Conservation (phyloP, 2,329 filamentous ascomycete genomes). For the Pestalotiopsis sp. region DNA sequence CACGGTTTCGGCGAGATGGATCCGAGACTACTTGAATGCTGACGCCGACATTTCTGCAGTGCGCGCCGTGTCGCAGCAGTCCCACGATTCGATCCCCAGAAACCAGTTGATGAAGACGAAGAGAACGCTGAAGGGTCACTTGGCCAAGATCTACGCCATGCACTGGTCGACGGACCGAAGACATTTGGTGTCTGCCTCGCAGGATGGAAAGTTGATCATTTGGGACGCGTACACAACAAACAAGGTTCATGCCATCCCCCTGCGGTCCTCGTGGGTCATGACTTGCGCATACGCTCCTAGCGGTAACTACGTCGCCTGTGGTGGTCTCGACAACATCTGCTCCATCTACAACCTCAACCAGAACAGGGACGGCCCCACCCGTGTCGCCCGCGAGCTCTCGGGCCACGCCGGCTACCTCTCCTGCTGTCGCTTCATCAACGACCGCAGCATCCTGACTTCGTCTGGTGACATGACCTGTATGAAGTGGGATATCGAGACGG, state of each 20-base stretch:
- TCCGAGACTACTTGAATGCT: neutral
- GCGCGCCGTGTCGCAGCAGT: slow-evolving; percentile 87
- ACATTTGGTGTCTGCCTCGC: slow-evolving; percentile 95
- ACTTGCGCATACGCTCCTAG: slow-evolving; percentile 98
- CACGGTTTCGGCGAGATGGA: neutral
- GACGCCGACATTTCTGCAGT: slow-evolving; percentile 55
- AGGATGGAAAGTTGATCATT: slow-evolving; percentile 99
- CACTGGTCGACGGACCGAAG: slow-evolving; percentile 99
- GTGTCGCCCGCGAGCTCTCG: slow-evolving; percentile 92
- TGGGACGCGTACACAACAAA: slow-evolving; percentile 99
- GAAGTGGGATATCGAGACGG: slow-evolving; percentile 99
- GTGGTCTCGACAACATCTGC: slow-evolving; percentile 99
- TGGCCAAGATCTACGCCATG: slow-evolving; percentile 99
- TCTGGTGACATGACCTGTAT: slow-evolving; percentile 99
- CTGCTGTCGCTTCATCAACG: slow-evolving; percentile 98
- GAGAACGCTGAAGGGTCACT: slow-evolving; percentile 93
- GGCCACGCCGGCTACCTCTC: slow-evolving; percentile 97
- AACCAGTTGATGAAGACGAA: slow-evolving; percentile 96
- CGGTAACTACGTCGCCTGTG: slow-evolving; percentile 97
- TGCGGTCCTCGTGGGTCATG: slow-evolving; percentile 99
- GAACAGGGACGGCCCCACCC: slow-evolving; percentile 90
- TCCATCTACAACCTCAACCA: slow-evolving; percentile 99
- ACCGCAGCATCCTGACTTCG: slow-evolving; percentile 95
- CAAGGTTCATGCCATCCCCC: slow-evolving; percentile 97
- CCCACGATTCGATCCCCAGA: slow-evolving; percentile 88